Conservation (phyloP, 805 yeast genomes). For the Ogataea zsoltii region DNA sequence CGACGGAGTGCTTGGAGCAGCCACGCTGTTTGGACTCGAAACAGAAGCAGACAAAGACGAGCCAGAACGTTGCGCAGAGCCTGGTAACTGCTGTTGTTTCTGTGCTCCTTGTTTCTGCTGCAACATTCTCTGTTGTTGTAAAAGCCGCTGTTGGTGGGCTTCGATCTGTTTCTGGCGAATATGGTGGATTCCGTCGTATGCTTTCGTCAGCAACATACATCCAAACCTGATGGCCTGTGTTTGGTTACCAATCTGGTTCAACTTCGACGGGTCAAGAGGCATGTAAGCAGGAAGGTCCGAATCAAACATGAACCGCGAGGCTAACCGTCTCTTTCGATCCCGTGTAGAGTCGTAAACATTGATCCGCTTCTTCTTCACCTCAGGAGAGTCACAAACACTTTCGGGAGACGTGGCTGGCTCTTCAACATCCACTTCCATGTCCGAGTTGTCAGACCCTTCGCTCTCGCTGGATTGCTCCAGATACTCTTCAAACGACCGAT, state of each 20-base stretch:
- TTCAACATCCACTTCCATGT: conserved; percentile 3
- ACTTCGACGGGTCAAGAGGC: conserved; percentile 77
- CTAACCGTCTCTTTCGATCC: conserved; percentile 40
- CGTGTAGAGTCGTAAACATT: conserved; percentile 37
- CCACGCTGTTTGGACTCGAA: conserved; percentile 5
- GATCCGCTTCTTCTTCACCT: conserved; percentile 20
- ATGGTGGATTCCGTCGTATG: conserved; percentile 82
- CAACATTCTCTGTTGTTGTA: conserved; percentile 30
- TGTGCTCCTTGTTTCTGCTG: conserved; percentile 39
- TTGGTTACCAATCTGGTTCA: conserved; percentile 79
- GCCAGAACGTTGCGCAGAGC: not conserved
- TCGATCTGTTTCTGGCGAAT: conserved; percentile 65
- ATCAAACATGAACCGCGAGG: conserved; percentile 53
- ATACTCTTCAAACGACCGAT: conserved; percentile 16
- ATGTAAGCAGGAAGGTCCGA: conserved; percentile 41
- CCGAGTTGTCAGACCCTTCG: conserved; percentile 7
- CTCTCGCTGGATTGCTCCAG: conserved; percentile 11
- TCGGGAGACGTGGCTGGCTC: conserved; percentile 15
- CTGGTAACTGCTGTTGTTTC: conserved; percentile 18
- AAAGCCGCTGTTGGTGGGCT: conserved; percentile 36
- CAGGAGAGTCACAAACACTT: conserved; percentile 4
- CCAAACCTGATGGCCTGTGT: conserved; percentile 92
- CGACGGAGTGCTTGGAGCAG: conserved; percentile 3
- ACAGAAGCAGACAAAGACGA: not conserved
- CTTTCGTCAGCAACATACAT: conserved; percentile 83